These are phyloP conservation scores for Thozetella sp. DNA, from an alignment of 495 filamentous ascomycete species.

Conservation along the genomic window DNA sequence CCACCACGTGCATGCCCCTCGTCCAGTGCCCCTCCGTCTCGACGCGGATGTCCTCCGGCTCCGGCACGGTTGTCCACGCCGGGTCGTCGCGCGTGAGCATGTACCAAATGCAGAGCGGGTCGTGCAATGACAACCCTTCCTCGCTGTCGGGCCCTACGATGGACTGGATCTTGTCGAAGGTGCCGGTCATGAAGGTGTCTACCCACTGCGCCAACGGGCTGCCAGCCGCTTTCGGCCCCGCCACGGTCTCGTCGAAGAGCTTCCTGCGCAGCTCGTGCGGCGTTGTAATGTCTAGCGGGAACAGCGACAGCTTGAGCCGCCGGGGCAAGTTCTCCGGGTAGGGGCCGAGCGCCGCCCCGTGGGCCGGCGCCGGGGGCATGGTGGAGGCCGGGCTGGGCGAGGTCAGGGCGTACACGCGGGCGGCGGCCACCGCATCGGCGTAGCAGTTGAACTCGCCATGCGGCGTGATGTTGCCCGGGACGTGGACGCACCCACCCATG, in stretches of 20 bases:
- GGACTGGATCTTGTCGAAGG: slow-evolving; percentile 75
- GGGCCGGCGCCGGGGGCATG: slow-evolving; percentile 62
- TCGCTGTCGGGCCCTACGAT: slow-evolving; percentile 53
- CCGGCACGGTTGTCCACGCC: slow-evolving; percentile 46
- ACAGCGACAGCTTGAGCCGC: slow-evolving; percentile 73
- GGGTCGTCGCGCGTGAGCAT: slow-evolving; percentile 60
- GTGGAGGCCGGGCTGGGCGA: slow-evolving; percentile 69
- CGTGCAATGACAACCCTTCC: slow-evolving; percentile 75
- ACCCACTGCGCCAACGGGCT: slow-evolving; percentile 87
- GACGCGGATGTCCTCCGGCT: slow-evolving; percentile 75
- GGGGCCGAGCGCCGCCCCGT: slow-evolving; percentile 48
- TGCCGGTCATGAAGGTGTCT: slow-evolving; percentile 72
- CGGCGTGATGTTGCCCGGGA: slow-evolving; percentile 80
- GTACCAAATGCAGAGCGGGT: slow-evolving; percentile 89
- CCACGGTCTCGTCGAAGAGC: slow-evolving; percentile 58
- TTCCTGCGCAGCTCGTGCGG: slow-evolving; percentile 66
- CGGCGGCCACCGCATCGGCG: slow-evolving; percentile 82
- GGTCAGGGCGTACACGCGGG: slow-evolving; percentile 86
- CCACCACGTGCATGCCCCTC: slow-evolving; percentile 83
- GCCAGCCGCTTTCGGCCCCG: slow-evolving; percentile 46
- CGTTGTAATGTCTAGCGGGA: slow-evolving; percentile 89
- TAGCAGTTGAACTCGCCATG: slow-evolving; percentile 83
- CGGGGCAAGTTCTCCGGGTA: slow-evolving; percentile 70
- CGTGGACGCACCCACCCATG: slow-evolving; percentile 91
- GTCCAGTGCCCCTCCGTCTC: slow-evolving; percentile 95